Evolutionary conservation across 768 basidiomycete species (phyloP).

Genomic region (Hygrophoropsis aurantiaca): DNA sequence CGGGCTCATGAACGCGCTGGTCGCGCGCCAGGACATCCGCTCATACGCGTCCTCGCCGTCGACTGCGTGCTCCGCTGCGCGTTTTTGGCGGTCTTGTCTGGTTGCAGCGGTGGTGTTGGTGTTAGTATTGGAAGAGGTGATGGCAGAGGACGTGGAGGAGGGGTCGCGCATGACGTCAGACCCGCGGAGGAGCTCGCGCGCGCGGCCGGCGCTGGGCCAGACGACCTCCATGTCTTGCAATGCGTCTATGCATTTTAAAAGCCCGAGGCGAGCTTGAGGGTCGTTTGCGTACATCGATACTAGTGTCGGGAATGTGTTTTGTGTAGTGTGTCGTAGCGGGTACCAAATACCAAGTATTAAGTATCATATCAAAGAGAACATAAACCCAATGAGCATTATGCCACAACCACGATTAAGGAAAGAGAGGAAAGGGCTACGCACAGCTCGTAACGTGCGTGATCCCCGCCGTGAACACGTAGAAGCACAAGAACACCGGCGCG

Average conservation of each 20-base stretch:
- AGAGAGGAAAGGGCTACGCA: slow-evolving; percentile 36
- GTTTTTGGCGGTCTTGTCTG: slow-evolving; percentile 48
- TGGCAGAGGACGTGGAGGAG: background rate
- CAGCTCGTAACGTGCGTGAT: slow-evolving; percentile 77
- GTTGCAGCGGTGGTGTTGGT: slow-evolving; percentile 11
- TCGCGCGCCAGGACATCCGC: slow-evolving; percentile 5
- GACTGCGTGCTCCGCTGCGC: slow-evolving; percentile 53
- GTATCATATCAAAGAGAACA: too few relatives aligned
- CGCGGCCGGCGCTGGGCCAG: slow-evolving; percentile 79
- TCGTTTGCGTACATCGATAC: slow-evolving; percentile 67
- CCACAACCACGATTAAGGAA: background rate
- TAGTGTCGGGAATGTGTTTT: slow-evolving; percentile 23
- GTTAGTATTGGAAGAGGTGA: background rate
- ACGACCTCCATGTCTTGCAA: slow-evolving; percentile 63
- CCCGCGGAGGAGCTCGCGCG: slow-evolving; percentile 69
- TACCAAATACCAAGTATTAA: too few relatives aligned
- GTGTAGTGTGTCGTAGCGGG: background rate
- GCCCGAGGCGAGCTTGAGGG: slow-evolving; percentile 65
- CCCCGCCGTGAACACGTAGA: slow-evolving; percentile 77
- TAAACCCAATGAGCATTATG: too few relatives aligned
- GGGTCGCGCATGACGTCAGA: slow-evolving; percentile 41
- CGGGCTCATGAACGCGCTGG: background rate
- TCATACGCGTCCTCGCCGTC: slow-evolving; percentile 35
- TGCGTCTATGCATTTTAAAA: slow-evolving; percentile 66
- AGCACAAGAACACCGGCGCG: slow-evolving; percentile 70